phyloP scores from a whole-genome alignment of 164 flowering plant species.

The Buxus sempervirens region DNA sequence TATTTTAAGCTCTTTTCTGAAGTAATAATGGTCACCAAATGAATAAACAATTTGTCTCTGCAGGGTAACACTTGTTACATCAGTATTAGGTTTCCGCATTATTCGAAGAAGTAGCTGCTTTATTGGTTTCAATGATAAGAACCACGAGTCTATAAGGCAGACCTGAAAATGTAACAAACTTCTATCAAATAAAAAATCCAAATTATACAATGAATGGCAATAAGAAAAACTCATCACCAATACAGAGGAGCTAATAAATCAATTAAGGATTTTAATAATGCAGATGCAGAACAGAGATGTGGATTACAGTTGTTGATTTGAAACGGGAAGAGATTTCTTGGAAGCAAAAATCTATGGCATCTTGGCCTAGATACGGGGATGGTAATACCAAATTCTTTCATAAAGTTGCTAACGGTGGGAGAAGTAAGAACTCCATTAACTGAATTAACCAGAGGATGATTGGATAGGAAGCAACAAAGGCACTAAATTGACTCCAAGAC shows the following conservation, averaged over 20 bases:
- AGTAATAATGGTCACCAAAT: conserved; percentile 92
- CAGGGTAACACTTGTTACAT: conserved; percentile 28
- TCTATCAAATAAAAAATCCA: not conserved
- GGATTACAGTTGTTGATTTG: too few species aligned
- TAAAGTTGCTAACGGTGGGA: too few species aligned
- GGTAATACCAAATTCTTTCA: too few species aligned
- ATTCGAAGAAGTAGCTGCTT: conserved; percentile 63
- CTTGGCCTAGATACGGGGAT: too few species aligned
- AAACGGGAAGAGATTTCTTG: too few species aligned
- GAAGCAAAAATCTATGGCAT: too few species aligned
- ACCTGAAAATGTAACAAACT: conserved; percentile 42
- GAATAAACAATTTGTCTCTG: conserved; percentile 72
- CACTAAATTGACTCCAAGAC: too few species aligned
- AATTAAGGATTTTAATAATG: too few species aligned
- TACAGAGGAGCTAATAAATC: not conserved
- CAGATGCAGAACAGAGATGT: too few species aligned
- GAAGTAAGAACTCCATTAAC: too few species aligned
- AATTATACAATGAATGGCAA: not conserved
- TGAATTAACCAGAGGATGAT: too few species aligned
- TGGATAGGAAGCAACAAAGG: too few species aligned
- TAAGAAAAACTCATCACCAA: not conserved
- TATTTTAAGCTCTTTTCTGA: conserved; percentile 90
- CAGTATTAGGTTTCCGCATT: conserved; percentile 59
- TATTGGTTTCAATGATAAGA: conserved; percentile 57
- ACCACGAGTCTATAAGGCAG: conserved; percentile 83